Percentiles rank a stretch among this genome's conserved stretches.
phyloP scores from a whole-genome alignment of 192 early-diverging fungal species.

The Cetraspora pellucida region DNA sequence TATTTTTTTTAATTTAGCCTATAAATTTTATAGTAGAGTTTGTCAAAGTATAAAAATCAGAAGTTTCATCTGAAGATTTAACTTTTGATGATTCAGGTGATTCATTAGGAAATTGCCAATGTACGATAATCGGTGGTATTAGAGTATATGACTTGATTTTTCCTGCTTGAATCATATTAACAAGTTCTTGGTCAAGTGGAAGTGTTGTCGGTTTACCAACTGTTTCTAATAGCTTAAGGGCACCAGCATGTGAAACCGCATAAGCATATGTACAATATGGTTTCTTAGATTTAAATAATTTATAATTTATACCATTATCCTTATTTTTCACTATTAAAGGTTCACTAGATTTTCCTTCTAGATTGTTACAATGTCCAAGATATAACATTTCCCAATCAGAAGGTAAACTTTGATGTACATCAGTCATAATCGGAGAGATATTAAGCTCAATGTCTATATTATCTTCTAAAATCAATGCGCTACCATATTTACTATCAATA shows the following conservation, averaged over 20 bases:
- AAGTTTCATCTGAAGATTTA: too few relatives aligned
- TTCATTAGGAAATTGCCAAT: neutral
- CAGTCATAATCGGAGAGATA: too few relatives aligned
- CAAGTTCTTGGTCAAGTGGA: neutral
- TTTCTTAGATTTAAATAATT: neutral
- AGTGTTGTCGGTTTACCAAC: neutral
- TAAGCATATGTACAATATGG: constrained; percentile 1
- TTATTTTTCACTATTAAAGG: neutral
- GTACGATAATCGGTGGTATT: neutral
- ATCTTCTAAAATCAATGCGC: too few relatives aligned
- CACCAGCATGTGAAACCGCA: neutral
- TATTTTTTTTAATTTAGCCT: too few relatives aligned
- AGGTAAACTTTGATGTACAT: too few relatives aligned
- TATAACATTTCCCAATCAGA: too few relatives aligned
- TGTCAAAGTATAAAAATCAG: too few relatives aligned
- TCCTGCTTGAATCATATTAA: neutral
- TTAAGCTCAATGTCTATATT: too few relatives aligned
- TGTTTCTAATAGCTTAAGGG: neutral
- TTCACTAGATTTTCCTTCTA: neutral
- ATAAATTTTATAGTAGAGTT: too few relatives aligned
- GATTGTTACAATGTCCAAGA: too few relatives aligned
- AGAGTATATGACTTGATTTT: neutral
- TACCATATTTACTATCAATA: too few relatives aligned
- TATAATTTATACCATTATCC: neutral
- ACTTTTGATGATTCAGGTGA: too few relatives aligned